Base-by-base conservation (phyloP, 306 rosid species). In the Lathyrus oleraceus region DNA sequence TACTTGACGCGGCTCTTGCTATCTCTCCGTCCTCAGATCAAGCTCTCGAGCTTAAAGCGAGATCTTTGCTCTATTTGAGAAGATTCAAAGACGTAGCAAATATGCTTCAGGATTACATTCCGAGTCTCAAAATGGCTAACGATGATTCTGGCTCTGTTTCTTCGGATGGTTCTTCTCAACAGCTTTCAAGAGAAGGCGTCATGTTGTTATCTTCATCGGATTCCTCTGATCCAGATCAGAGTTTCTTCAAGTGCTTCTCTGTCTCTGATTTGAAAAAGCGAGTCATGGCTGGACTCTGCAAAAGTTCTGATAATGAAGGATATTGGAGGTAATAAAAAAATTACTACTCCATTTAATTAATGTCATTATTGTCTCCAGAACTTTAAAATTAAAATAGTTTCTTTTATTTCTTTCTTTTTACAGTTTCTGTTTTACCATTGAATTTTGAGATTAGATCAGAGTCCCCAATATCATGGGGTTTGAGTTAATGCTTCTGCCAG, bases 171-270 rank as follows among this genome's bases (percentile, higher is more conserved):
- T 84, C 87, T 0, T 88, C 96, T 4, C 95, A 87, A 71, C 84
- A 67, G 4, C 81, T 82, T 6, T 87, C 88, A 1, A 84, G 86
- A 52, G 98, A 93, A 15, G 86, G 92, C 23, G 89, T 84, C 27
- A 88, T 83, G 78, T 94, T 94, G 2, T 92, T 91, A 23, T 85
- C 85, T 0, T 82, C 90, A 8, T 59, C 85, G n/a, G 83, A 80
- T 10, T 81, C 83, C 38, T 40, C 67, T 0, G 76, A 8, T 47
- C 78, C 77, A 13, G 95, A 87, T 69, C 88, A 87, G 68, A 83
- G 91, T 28, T 94, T 91, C 76, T 91, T 94, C 77, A 94, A 89
- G 73, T 94, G 99, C 80, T 94, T 94, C 85, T 94, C 99, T 49
- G 88, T 94, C 6, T 89, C 97, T 0, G 97, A 94, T 75, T 78